phyloP scores from a whole-genome alignment of 148 eudicot genomes.

The Silene latifolia region DNA sequence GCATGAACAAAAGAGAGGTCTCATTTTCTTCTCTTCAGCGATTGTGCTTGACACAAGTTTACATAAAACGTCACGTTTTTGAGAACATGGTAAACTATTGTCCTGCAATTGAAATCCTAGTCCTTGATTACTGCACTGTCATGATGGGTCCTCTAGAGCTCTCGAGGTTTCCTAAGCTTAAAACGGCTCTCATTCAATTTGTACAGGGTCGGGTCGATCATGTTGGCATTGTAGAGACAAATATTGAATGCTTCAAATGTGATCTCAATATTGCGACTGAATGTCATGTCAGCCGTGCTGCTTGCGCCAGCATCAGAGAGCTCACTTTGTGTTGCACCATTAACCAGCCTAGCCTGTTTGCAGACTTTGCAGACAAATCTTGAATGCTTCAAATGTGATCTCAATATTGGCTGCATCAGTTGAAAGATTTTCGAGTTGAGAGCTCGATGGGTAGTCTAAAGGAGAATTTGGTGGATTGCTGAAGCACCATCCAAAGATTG shows the following conservation, averaged over 20 bases:
- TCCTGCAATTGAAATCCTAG: too few relatives aligned
- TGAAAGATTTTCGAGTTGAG: background rate
- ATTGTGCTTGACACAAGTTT: too few relatives aligned
- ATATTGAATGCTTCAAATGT: conserved; percentile 1
- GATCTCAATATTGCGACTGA: background rate
- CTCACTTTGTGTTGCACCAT: background rate
- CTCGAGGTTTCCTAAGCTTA: conserved; percentile 17
- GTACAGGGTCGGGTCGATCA: background rate
- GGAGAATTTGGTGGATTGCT: background rate
- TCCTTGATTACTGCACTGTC: too few relatives aligned
- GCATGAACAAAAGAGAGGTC: too few relatives aligned
- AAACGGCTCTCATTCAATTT: background rate
- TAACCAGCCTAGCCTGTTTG: background rate
- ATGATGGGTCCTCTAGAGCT: too few relatives aligned
- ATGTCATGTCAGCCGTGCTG: background rate
- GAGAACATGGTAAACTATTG: too few relatives aligned
- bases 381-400: background rate
- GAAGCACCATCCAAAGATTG: too few relatives aligned
- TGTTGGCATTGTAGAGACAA: conserved; percentile 4
- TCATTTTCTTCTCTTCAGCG: too few relatives aligned
- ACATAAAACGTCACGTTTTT: too few relatives aligned
- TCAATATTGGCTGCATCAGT: background rate
- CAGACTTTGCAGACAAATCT: too few relatives aligned
- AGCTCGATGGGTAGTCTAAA: background rate
- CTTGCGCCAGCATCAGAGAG: conserved; percentile 9